A percentile compares a stretch with the other conserved stretches of the same genome.
Conservation (phyloP, 345 rosid species). For the Raphanus raphanistrum region DNA sequence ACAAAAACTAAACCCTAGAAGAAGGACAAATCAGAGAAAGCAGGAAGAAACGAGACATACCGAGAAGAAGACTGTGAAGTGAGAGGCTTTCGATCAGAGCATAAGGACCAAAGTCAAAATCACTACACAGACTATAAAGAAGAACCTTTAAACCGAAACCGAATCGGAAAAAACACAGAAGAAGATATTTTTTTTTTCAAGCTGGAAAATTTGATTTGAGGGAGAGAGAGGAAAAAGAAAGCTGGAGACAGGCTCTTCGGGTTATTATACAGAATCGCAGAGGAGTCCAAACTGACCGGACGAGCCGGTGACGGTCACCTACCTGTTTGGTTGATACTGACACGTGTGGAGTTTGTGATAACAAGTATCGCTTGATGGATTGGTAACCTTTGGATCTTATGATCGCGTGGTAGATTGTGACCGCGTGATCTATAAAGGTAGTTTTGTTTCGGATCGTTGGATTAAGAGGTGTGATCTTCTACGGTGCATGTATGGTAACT, state of each 20-base stretch:
- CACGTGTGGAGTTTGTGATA: slow-evolving; percentile 28
- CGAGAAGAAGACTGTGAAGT: slow-evolving; percentile 20
- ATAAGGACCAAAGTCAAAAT: neutral
- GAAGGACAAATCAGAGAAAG: neutral
- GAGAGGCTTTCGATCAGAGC: slow-evolving; percentile 18
- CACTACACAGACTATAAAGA: neutral
- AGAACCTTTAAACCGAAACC: neutral
- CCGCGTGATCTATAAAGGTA: slow-evolving; percentile 10
- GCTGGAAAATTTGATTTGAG: slow-evolving; percentile 21
- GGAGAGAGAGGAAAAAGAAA: neutral
- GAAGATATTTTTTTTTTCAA: slow-evolving; percentile 20
- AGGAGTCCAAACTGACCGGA: slow-evolving; percentile 17
- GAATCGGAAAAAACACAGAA: slow-evolving; percentile 4
- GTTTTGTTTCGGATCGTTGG: neutral
- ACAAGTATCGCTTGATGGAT: neutral
- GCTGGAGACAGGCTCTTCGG: slow-evolving; percentile 4
- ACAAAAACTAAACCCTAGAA: neutral
- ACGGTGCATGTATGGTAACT: slow-evolving; percentile 16
- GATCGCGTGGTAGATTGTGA: neutral
- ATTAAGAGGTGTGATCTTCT: slow-evolving; percentile 14
- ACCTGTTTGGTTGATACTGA: slow-evolving; percentile 17
- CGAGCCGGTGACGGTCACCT: slow-evolving; percentile 20
- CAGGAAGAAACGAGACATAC: slow-evolving; percentile 21
- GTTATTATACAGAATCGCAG: slow-evolving; percentile 8
- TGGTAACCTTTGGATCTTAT: slow-evolving; percentile 19